Evolutionary conservation across 805 yeast species (phyloP), one percentile per base, ranked within the genome.

Genomic region (Candida takata): DNA sequence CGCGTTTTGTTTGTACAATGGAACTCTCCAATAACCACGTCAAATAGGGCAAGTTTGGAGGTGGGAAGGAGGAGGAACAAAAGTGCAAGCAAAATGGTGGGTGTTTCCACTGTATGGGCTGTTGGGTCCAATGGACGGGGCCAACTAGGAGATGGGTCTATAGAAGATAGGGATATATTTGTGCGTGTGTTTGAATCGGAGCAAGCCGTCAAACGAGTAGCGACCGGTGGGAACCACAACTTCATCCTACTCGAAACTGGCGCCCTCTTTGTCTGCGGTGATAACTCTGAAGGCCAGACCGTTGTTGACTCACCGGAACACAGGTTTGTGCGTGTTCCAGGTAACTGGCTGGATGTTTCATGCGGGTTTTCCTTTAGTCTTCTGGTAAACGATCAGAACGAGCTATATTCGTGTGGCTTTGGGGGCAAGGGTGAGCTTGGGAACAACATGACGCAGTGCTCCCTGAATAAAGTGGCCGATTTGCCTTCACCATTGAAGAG

Each of bases 161-260:
- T 20, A 10, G 23, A 20, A 2, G 97, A 81, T 54, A 38, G 60
- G 8, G 46, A 55, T 16, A 43, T 34, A 9, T 57, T 69, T 13
- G 36, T 36, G 14, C 17, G 21, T 2, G 51, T 48, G 17, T 39
- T 26, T 33, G 34, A 7, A 14, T 16, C 23, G 3, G 43, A 31
- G 29, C 40, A 27, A 30, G 38, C 12, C 7, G 69, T 78, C 0
- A 36, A 51, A 33, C 62, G 65, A 44, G 63, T 87, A 10, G 70
- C 67, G 1, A 77, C 87, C 47, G 97, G 96, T 4, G 97, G 97
- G 0, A 88, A 88, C 48, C 97, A 90, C 54, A 79, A 95, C 0
- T 47, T 84, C 13, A 42, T 85, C 3, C 53, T 86, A 7, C 54
- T 72, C 10, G 62, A 57, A 1, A 58, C 67, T 31, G 90, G 90